Evolutionary conservation across 2,329 filamentous ascomycete genomes (phyloP).

Genomic region (Clonostachys sp.): DNA sequence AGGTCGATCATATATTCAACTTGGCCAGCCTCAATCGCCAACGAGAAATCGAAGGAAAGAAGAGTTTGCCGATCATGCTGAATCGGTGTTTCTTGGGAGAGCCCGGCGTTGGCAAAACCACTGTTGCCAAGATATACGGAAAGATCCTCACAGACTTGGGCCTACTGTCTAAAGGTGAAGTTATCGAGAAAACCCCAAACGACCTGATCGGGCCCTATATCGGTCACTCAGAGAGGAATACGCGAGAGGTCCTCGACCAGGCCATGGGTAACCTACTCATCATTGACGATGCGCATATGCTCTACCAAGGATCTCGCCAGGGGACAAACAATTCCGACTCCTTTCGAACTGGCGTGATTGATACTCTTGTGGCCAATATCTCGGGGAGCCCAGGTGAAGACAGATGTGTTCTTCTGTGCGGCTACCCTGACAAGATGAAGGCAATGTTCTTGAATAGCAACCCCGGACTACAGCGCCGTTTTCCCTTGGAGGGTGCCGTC

Average conservation of each 20-base stretch:
- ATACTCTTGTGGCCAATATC: background rate
- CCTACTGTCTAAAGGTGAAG: slow-evolving; percentile 52
- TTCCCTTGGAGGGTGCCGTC: slow-evolving; percentile 58
- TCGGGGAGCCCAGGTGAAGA: background rate
- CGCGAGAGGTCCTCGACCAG: slow-evolving; percentile 48
- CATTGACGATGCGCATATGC: slow-evolving; percentile 57
- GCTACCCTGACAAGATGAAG: slow-evolving; percentile 63
- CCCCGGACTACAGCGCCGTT: slow-evolving; percentile 59
- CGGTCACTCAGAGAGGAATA: slow-evolving; percentile 52
- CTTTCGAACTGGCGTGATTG: background rate
- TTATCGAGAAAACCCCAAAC: slow-evolving; percentile 53
- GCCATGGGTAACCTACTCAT: slow-evolving; percentile 57
- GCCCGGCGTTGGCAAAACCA: slow-evolving; percentile 62
- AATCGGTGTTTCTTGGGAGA: slow-evolving; percentile 57
- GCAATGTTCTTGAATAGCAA: slow-evolving; percentile 69
- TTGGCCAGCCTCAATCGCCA: background rate
- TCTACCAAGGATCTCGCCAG: slow-evolving; percentile 9
- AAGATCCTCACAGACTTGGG: slow-evolving; percentile 55
- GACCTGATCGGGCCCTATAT: slow-evolving; percentile 53
- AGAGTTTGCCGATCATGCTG: slow-evolving; percentile 15
- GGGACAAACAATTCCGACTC: background rate
- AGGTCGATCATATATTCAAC: background rate
- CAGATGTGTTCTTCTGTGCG: slow-evolving; percentile 59
- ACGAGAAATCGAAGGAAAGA: background rate
- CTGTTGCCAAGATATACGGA: slow-evolving; percentile 59